Percentiles rank a stretch among this genome's conserved stretches.
Conservation (phyloP, 345 rosid genomes). For the Rhodamnia argentea region DNA sequence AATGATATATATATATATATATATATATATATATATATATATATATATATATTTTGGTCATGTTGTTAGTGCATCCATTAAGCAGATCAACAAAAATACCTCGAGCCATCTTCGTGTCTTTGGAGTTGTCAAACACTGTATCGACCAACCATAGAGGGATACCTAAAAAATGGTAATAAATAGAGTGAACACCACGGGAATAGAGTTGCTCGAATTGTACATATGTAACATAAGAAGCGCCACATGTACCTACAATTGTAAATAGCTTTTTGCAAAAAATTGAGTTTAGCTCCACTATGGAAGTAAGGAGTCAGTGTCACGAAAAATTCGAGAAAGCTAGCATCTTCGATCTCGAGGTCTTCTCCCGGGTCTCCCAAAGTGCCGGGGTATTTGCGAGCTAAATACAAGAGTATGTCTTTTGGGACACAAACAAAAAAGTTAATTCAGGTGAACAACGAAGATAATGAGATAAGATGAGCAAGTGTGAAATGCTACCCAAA, state of each 20-base stretch:
- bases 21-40: no score
- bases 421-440: not conserved
- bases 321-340: fast-evolving
- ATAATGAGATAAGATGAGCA: not conserved
- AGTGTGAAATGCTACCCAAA: not conserved
- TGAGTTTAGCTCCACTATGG: not conserved
- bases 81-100: not conserved
- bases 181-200: not conserved
- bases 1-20: no score
- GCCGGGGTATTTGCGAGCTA: not conserved
- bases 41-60: no score
- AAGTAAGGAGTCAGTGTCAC: not conserved
- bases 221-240: not conserved
- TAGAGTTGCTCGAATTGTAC: not conserved
- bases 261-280: not conserved
- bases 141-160: not conserved
- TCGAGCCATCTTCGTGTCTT: not conserved
- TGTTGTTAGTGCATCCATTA: not conserved
- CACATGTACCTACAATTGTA: not conserved
- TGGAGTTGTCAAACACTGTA: not conserved
- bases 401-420: not conserved
- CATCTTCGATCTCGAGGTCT: no score
- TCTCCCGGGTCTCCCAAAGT: fast-evolving
- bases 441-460: not conserved
- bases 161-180: not conserved